A percentile compares a stretch with the other conserved stretches of the same genome.
Conservation (phyloP, 2,329 filamentous ascomycete genomes). For the Diaporthe ampelina region DNA sequence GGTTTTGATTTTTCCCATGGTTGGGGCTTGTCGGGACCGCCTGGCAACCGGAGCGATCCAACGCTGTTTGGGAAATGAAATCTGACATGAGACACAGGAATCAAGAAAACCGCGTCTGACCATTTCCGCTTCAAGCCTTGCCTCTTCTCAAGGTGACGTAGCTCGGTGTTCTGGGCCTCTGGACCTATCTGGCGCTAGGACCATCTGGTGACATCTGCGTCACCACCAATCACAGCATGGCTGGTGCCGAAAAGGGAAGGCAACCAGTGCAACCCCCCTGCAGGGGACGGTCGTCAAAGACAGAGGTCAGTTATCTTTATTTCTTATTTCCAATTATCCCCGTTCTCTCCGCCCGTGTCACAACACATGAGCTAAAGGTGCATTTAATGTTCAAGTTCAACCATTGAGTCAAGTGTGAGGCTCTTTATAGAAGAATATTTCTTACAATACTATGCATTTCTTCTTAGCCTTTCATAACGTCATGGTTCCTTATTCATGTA, state of each 20-base stretch:
- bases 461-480: background rate
- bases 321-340: background rate
- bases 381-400: too few species aligned
- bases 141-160: constrained; percentile 20
- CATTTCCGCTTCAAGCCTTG: constrained; percentile 10
- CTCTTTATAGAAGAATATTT: background rate
- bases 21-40: background rate
- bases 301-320: background rate
- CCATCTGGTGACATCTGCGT: constrained; percentile 2
- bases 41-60: background rate
- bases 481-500: background rate
- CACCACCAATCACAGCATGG: constrained; percentile 19
- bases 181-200: background rate
- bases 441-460: background rate
- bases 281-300: background rate
- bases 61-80: constrained; percentile 25
- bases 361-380: too few species aligned
- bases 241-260: constrained; percentile 29
- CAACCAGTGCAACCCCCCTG: background rate
- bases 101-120: constrained; percentile 20
- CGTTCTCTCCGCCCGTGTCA: too few species aligned
- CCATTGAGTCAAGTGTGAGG: background rate
- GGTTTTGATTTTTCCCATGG: background rate
- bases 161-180: constrained; percentile 3
- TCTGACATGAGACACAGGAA: constrained; percentile 29